Conservation (phyloP, 495 filamentous ascomycete genomes). For the Hypomontagnella monticulosa region DNA sequence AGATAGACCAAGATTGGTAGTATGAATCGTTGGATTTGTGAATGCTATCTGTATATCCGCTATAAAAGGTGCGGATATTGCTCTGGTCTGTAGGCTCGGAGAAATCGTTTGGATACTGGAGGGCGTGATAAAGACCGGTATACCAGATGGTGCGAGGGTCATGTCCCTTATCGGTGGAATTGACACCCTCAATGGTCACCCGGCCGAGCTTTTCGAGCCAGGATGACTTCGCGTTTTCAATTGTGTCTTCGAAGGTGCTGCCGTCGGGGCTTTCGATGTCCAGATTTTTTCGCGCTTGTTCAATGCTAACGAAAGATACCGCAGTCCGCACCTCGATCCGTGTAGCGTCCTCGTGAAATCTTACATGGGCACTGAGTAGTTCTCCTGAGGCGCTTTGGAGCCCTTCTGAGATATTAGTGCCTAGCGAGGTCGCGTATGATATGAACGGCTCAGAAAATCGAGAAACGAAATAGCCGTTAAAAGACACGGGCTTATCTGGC, state of each 20-base stretch:
- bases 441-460: constrained; percentile 46
- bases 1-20: constrained; percentile 51
- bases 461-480: constrained; percentile 46
- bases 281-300: constrained; percentile 47
- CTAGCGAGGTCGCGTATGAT: constrained; percentile 41
- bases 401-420: constrained; percentile 30
- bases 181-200: constrained; percentile 44
- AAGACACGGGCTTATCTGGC: constrained; percentile 41
- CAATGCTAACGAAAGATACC: constrained; percentile 47
- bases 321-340: constrained; percentile 47
- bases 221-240: constrained; percentile 38
- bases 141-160: constrained; percentile 48
- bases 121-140: constrained; percentile 46
- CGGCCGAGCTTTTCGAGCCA: constrained; percentile 48
- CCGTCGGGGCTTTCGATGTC: constrained; percentile 45
- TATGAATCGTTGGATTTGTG: constrained; percentile 45
- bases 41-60: constrained; percentile 47
- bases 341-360: constrained; percentile 24
- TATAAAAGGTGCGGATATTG: constrained; percentile 42
- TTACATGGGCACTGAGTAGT: constrained; percentile 43
- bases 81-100: constrained; percentile 41
- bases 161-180: constrained; percentile 41
- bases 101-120: constrained; percentile 48
- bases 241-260: constrained; percentile 38
- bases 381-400: constrained; percentile 26